phyloP scores from a whole-genome alignment of 106 monocot genomes.

The Chionographis japonica region DNA sequence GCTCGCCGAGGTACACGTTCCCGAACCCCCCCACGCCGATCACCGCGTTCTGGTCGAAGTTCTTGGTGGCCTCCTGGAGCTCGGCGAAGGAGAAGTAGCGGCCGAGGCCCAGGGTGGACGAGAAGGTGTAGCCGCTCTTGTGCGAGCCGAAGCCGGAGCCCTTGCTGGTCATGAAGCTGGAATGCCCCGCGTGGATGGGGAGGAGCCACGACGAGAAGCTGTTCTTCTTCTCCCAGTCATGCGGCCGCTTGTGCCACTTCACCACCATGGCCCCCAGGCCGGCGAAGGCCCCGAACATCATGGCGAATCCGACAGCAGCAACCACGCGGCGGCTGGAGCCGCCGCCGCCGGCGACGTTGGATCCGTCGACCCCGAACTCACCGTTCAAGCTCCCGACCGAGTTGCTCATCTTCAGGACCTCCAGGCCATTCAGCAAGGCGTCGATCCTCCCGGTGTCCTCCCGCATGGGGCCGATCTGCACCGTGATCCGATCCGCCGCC shows the following conservation, averaged over 20 bases:
- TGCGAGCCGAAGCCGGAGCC: slow-evolving; percentile 16
- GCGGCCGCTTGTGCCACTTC: slow-evolving; percentile 30
- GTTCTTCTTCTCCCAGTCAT: slow-evolving; percentile 27
- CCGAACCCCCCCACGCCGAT: slow-evolving; percentile 42
- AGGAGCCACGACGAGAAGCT: slow-evolving; percentile 49
- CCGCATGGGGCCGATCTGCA: slow-evolving; percentile 28
- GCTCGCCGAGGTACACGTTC: slow-evolving; percentile 25
- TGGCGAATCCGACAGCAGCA: slow-evolving; percentile 20
- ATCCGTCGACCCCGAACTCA: slow-evolving; percentile 20
- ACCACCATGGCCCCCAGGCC: slow-evolving; percentile 22
- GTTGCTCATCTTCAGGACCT: slow-evolving; percentile 45
- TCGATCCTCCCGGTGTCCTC: slow-evolving; percentile 16
- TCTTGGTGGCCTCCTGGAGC: slow-evolving; percentile 35
- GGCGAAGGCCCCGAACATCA: slow-evolving; percentile 39
- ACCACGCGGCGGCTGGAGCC: slow-evolving; percentile 7
- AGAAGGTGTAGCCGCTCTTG: slow-evolving; percentile 27
- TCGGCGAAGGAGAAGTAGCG: slow-evolving; percentile 31
- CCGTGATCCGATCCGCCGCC: slow-evolving; percentile 4
- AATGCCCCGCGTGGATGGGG: slow-evolving; percentile 22
- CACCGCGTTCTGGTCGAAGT: slow-evolving; percentile 29
- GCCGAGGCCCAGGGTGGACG: slow-evolving; percentile 23
- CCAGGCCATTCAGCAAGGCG: slow-evolving; percentile 34
- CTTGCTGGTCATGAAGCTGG: slow-evolving; percentile 23
- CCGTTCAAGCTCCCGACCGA: slow-evolving; percentile 41
- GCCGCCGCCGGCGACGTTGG: neutral